A percentile compares a stretch with the other conserved stretches of the same genome.
Evolutionary conservation across 768 basidiomycete species (phyloP).

Genomic region (Rhodotorula babjevae): DNA sequence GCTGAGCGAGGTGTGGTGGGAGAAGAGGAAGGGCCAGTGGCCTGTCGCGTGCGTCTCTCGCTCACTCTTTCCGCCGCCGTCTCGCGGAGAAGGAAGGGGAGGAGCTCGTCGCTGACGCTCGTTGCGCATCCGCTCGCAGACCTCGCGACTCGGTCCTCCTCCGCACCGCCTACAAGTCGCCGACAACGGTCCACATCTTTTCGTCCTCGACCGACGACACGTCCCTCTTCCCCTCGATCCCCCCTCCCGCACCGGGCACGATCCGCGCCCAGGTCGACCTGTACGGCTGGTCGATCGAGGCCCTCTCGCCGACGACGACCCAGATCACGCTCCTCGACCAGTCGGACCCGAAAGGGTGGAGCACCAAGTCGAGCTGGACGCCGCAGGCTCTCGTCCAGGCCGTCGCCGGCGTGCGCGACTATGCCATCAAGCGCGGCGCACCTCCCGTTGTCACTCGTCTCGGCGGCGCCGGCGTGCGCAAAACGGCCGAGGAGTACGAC

Average conservation of each 20-base stretch:
- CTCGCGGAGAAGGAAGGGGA: no score
- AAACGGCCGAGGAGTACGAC: slow-evolving; percentile 61
- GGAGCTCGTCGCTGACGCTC: background rate
- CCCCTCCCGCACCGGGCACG: slow-evolving; percentile 64
- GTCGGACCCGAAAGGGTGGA: slow-evolving; percentile 95
- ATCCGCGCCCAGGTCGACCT: slow-evolving; percentile 94
- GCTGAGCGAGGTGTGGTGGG: slow-evolving; percentile 39
- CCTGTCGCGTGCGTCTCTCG: slow-evolving; percentile 67
- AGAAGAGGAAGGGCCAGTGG: slow-evolving; percentile 71
- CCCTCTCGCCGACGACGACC: slow-evolving; percentile 89
- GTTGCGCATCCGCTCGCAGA: no score
- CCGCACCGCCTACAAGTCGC: slow-evolving; percentile 94
- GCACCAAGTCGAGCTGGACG: slow-evolving; percentile 77
- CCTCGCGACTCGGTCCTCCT: slow-evolving; percentile 85
- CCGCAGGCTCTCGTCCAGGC: slow-evolving; percentile 88
- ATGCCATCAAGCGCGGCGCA: slow-evolving; percentile 88
- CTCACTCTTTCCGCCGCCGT: no score
- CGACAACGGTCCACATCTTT: slow-evolving; percentile 89
- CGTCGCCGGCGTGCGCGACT: slow-evolving; percentile 88
- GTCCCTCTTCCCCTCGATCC: slow-evolving; percentile 61
- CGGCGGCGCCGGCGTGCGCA: slow-evolving; percentile 60
- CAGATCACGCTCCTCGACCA: slow-evolving; percentile 90
- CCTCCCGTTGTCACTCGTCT: slow-evolving; percentile 86
- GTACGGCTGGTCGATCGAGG: slow-evolving; percentile 97
- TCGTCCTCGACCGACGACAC: slow-evolving; percentile 75